These are phyloP conservation scores for Sarcodon sp. DNA, from an alignment of 768 basidiomycete species.

Conservation along the genomic window DNA sequence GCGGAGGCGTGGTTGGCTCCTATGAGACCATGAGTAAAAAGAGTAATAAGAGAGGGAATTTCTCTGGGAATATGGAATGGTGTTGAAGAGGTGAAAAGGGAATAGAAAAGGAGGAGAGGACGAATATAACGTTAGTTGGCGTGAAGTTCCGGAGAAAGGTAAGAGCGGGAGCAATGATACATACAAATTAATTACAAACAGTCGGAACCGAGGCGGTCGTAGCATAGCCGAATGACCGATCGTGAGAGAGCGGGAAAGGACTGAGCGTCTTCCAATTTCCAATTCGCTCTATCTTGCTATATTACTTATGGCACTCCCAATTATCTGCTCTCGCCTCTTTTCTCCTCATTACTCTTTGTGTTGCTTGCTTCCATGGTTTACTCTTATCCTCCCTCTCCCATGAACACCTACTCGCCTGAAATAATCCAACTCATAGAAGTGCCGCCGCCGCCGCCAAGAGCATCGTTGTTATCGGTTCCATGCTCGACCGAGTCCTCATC, in stretches of 20 bases:
- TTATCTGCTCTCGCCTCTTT: neutral
- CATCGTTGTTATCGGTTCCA: constrained; percentile 22
- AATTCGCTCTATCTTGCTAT: neutral
- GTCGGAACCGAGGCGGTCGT: no score
- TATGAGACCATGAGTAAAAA: constrained; percentile 58
- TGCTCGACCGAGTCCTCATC: constrained; percentile 26
- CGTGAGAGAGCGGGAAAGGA: neutral
- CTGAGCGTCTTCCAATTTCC: neutral
- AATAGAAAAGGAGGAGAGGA: neutral
- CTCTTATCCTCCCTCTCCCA: constrained; percentile 26
- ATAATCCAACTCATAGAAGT: constrained; percentile 70
- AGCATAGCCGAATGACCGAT: neutral
- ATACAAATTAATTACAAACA: neutral
- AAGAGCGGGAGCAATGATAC: neutral
- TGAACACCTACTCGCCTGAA: constrained; percentile 35
- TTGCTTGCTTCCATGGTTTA: no score
- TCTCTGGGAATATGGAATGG: constrained; percentile 1
- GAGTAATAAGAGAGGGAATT: constrained; percentile 3
- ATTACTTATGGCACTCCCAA: neutral
- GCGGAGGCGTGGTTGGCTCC: constrained; percentile 91
- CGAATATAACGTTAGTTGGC: neutral
- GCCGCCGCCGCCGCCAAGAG: constrained; percentile 36
- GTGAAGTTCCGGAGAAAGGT: neutral
- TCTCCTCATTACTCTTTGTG: no score
- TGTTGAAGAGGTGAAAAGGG: neutral